A percentile compares a stretch with the other conserved stretches of the same genome.
phyloP scores from a whole-genome alignment of 768 basidiomycete genomes.

The Albatrellus ellisii region DNA sequence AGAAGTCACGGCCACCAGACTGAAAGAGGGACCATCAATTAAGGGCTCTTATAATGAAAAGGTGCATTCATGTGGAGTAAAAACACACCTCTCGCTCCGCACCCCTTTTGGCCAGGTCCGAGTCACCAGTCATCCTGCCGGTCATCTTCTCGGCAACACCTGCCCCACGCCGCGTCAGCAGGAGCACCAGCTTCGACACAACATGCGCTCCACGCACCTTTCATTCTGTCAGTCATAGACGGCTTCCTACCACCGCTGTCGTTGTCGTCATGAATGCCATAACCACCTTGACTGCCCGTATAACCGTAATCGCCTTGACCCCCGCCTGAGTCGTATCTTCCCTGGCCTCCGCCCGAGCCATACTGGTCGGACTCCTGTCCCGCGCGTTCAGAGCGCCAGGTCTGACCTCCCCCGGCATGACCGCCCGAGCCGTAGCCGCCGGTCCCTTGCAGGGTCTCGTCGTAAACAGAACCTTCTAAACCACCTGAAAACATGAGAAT shows the following conservation, averaged over 20 bases:
- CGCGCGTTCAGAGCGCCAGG: background rate
- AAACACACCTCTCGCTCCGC: conserved; percentile 9
- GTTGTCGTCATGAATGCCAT: background rate
- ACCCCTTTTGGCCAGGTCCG: conserved; percentile 5
- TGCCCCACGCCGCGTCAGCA: conserved; percentile 3
- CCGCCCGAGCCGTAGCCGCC: background rate
- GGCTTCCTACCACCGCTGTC: background rate
- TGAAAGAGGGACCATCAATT: background rate
- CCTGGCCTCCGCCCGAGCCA: background rate
- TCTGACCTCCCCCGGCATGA: background rate
- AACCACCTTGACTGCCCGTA: background rate
- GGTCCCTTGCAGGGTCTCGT: background rate
- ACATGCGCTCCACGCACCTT: conserved; percentile 6
- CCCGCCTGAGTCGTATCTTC: too few species aligned
- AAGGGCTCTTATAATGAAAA: too few species aligned
- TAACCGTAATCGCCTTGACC: background rate
- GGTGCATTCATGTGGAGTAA: background rate
- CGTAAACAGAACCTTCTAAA: background rate
- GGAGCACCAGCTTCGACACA: background rate
- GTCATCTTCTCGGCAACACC: conserved; percentile 9
- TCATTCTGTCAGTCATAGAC: conserved; percentile 3
- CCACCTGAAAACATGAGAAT: background rate
- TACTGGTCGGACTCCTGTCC: background rate
- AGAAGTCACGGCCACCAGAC: background rate
- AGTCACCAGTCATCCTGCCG: conserved; percentile 8